Evolutionary conservation across 202 grass and related monocot species (phyloP).

Genomic region (Schoenoplectus triqueter): DNA sequence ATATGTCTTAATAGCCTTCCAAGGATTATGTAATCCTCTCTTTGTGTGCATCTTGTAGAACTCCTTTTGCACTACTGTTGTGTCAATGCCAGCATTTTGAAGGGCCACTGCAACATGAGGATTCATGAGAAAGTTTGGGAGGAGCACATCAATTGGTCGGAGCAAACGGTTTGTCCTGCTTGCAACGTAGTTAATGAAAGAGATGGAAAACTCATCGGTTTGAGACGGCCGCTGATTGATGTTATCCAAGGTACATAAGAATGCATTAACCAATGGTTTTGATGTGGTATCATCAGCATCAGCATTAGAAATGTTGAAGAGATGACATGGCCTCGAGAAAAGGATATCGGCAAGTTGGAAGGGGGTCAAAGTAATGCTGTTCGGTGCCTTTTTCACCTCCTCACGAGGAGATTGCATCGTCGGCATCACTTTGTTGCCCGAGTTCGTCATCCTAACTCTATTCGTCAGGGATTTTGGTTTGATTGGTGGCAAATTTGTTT

Average conservation of each 20-base stretch:
- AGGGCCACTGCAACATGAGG: constrained; percentile 9
- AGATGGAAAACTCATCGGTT: constrained; percentile 24
- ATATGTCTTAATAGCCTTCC: constrained; percentile 23
- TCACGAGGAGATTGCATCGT: constrained; percentile 35
- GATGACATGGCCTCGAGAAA: constrained; percentile 31
- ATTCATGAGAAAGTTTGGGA: constrained; percentile 34
- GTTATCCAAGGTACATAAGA: constrained; percentile 33
- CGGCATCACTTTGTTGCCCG: constrained; percentile 44
- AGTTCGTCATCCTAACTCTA: constrained; percentile 31
- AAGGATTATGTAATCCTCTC: constrained; percentile 14
- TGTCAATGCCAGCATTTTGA: constrained; percentile 27
- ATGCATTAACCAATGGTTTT: constrained; percentile 31
- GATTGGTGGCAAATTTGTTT: constrained; percentile 36
- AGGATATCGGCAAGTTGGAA: constrained; percentile 38
- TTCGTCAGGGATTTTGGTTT: neutral
- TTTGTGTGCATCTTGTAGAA: constrained; percentile 40
- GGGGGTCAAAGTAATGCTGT: constrained; percentile 9
- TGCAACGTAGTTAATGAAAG: constrained; percentile 33
- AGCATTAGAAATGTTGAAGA: constrained; percentile 1
- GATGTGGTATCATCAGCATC: neutral
- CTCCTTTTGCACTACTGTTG: constrained; percentile 30
- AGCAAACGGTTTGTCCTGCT: constrained; percentile 21
- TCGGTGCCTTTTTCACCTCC: neutral
- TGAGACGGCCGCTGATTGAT: constrained; percentile 25
- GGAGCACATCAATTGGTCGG: constrained; percentile 26